These are phyloP conservation scores for Blyttiomyces sp. DNA, from an alignment of 371 early-diverging fungal species.

Conservation along the genomic window DNA sequence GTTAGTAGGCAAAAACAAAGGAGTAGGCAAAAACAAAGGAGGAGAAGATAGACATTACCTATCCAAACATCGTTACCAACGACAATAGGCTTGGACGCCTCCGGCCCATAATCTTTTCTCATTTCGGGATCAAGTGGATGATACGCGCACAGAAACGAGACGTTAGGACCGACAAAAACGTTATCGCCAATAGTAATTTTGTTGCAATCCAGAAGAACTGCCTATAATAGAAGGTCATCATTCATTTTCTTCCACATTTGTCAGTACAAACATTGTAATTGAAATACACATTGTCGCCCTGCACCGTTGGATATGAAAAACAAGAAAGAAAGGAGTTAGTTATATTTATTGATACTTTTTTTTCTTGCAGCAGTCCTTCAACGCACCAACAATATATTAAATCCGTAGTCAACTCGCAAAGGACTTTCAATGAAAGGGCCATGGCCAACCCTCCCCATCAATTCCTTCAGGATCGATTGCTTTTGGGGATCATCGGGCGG, in stretches of 20 bases:
- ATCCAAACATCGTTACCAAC: slow-evolving; percentile 48
- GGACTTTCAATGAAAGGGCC: slow-evolving; percentile 57
- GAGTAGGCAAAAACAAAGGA: no score
- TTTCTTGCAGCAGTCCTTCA: no score
- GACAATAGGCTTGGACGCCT: slow-evolving; percentile 54
- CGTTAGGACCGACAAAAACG: slow-evolving; percentile 71
- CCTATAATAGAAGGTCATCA: no score
- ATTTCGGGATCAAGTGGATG: slow-evolving; percentile 57
- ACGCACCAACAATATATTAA: no score
- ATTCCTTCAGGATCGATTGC: slow-evolving; percentile 37
- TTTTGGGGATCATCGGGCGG: slow-evolving; percentile 6
- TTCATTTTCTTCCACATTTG: no score
- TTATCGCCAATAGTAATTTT: slow-evolving; percentile 67
- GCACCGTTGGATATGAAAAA: no score
- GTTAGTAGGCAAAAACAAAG: neutral
- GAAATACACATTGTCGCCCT: no score
- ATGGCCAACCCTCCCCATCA: slow-evolving; percentile 54
- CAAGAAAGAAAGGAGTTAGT: no score
- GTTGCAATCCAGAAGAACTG: no score
- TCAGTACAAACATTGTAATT: no score
- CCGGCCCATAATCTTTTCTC: slow-evolving; percentile 43
- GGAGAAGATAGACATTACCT: neutral
- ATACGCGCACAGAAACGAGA: slow-evolving; percentile 71
- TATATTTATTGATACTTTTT: no score
- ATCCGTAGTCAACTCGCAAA: slow-evolving; percentile 59